phyloP scores from a whole-genome alignment of 495 filamentous ascomycete species.

The Bombardia bombarda region DNA sequence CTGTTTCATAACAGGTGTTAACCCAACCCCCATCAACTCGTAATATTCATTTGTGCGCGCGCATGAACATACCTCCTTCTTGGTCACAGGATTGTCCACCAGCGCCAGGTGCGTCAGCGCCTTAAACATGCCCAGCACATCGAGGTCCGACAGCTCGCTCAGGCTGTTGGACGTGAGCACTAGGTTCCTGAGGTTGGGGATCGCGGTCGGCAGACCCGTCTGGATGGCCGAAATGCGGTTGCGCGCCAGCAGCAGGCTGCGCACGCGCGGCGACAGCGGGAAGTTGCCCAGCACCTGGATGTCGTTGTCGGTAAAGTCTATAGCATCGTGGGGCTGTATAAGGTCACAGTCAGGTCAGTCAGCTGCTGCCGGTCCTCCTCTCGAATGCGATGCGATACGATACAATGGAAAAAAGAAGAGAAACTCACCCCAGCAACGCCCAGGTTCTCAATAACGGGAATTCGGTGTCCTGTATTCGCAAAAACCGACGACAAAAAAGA shows the following conservation, averaged over 20 bases:
- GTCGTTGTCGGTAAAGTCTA: slow-evolving; percentile 98
- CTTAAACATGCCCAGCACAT: slow-evolving; percentile 62
- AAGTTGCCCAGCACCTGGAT: slow-evolving; percentile 85
- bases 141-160: slow-evolving; percentile 75
- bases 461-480: slow-evolving; percentile 82
- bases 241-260: slow-evolving; percentile 77
- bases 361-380: too few relatives aligned
- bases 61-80: slow-evolving; percentile 69
- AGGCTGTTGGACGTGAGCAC: slow-evolving; percentile 73
- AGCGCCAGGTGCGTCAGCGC: slow-evolving; percentile 72
- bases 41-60: neutral
- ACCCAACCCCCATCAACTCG: neutral
- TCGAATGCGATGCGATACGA: too few relatives aligned
- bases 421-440: slow-evolving; percentile 80
- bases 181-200: slow-evolving; percentile 72
- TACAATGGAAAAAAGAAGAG: neutral
- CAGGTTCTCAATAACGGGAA: slow-evolving; percentile 95
- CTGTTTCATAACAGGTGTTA: too few relatives aligned
- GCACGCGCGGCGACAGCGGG: slow-evolving; percentile 81
- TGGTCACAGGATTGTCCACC: slow-evolving; percentile 79
- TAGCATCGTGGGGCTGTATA: slow-evolving; percentile 68
- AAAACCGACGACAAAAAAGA: slow-evolving; percentile 17
- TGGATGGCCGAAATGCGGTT: slow-evolving; percentile 83
- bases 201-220: slow-evolving; percentile 55
- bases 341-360: neutral